A percentile compares a stretch with the other conserved stretches of the same genome.
phyloP scores from a whole-genome alignment of 257 asterid genomes.

The Agastache rugosa region DNA sequence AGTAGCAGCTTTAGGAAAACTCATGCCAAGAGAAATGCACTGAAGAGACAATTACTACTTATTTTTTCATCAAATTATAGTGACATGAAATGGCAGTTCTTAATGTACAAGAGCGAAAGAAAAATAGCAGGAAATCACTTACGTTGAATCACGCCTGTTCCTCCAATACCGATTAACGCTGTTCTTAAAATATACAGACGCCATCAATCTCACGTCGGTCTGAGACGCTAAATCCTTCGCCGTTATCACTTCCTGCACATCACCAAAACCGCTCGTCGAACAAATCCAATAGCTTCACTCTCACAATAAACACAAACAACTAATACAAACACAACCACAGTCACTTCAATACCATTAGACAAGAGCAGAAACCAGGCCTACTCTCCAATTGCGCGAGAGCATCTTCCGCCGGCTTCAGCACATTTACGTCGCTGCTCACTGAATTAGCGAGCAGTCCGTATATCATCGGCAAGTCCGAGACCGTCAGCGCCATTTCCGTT shows the following conservation, averaged over 20 bases:
- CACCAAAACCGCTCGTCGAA: constrained; percentile 29
- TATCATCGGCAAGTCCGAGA: constrained; percentile 84
- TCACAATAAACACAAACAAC: constrained; percentile 24
- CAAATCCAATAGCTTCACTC: constrained; percentile 30
- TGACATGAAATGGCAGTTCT: background rate
- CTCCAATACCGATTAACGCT: constrained; percentile 89
- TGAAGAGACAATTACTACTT: background rate
- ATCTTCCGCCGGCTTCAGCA: constrained; percentile 91
- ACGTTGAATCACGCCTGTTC: constrained; percentile 79
- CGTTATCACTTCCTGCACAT: constrained; percentile 80
- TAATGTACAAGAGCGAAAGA: constrained; percentile 11
- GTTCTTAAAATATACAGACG: constrained; percentile 90
- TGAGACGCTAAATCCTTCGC: constrained; percentile 75
- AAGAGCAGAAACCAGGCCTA: constrained; percentile 95
- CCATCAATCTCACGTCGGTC: constrained; percentile 82
- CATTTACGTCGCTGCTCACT: constrained; percentile 67
- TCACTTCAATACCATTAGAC: constrained; percentile 73
- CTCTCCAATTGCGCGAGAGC: constrained; percentile 84
- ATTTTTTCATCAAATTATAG: background rate
- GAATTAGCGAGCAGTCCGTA: constrained; percentile 79
- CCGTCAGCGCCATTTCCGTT: constrained; percentile 72
- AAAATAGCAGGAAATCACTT: constrained; percentile 42
- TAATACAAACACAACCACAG: constrained; percentile 10
- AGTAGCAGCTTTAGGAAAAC: constrained; percentile 1
- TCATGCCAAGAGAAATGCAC: constrained; percentile 13